Base-by-base conservation (phyloP, 2,329 filamentous ascomycete genomes). In the Sporothrix globosa region DNA sequence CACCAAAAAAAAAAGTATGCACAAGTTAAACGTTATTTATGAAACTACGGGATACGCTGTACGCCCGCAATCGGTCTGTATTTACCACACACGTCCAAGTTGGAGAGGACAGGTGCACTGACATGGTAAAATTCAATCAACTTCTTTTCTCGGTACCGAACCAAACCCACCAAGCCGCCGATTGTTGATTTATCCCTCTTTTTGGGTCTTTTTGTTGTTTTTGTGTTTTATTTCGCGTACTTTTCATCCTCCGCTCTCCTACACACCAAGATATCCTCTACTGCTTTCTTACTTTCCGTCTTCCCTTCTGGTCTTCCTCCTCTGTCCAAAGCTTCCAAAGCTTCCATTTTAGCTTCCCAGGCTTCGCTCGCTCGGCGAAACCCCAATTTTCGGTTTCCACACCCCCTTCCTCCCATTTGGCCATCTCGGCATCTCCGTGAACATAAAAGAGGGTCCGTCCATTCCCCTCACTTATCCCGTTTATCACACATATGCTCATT, bases 381-480 rank as follows among this genome's bases (percentile, higher is more conserved):
- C 56, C n/a, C 56, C 56, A 41, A 60, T 41, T 41, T 58, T 61
- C 14, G 58, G 41, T 11, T 46, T 44, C 4, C 58, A 46, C 58
- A 17, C 19, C 39, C 39, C 58, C 34, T 30, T 17, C 54, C 19
- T 39, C 41, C 41, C 41, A 44, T 44, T n/a, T 50, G 46, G 46
- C 58, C 58, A 61, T 61, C 58, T 61, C 58, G 58, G 58, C 58
- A 61, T 61, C 58, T 61, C 58, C 58, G 58, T 61, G 58, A 39
- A 39, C 41, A 44, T 4, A 30, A 61, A 61, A 61, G 58, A 61
- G 58, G 58, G 58, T n/a, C 54, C 58, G 41, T 24, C 39, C 39
- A 41, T 24, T 21, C 11, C 39, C 56, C 56, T 50, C 34, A 17
- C 56, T 60, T 34, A 2, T 61, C 58, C 58, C 58, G 58, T 61